Evolutionary conservation across 83 land plant genomes (phyloP).

Genomic region (Diphasiastrum complanatum): DNA sequence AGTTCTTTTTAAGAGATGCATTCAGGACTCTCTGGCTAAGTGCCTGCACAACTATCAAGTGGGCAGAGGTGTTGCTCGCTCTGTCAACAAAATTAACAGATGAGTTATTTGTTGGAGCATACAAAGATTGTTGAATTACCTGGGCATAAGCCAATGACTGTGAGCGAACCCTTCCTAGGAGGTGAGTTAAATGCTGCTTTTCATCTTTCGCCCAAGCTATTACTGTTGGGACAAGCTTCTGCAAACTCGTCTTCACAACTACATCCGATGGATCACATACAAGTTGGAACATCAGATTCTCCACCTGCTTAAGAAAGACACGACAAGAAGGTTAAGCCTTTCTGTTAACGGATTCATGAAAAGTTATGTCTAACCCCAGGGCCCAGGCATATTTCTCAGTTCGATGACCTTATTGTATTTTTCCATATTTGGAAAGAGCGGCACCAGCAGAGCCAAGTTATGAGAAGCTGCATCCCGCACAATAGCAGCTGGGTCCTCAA

Average conservation of each 20-base stretch:
- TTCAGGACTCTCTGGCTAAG: no score
- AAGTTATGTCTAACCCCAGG: neutral
- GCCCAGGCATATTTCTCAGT: neutral
- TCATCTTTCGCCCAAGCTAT: conserved; percentile 62
- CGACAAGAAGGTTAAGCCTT: neutral
- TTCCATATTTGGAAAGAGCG: conserved; percentile 84
- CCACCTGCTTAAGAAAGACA: conserved; percentile 47
- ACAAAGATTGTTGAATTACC: conserved; percentile 34
- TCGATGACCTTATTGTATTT: conserved; percentile 99
- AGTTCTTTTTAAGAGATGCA: no score
- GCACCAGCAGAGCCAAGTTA: conserved; percentile 83
- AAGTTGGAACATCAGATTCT: conserved; percentile 86
- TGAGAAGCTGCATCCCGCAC: conserved; percentile 95
- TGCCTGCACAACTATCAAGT: no score
- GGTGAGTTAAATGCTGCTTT: conserved; percentile 43
- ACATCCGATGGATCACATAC: conserved; percentile 80
- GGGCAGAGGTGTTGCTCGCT: no score
- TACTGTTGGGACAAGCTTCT: conserved; percentile 75
- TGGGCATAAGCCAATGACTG: conserved; percentile 67
- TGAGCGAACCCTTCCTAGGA: conserved; percentile 54
- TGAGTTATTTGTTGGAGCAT: neutral
- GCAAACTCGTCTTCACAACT: conserved; percentile 77
- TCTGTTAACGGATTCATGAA: no score
- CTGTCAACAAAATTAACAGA: neutral
- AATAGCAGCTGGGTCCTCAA: conserved; percentile 79